Evolutionary conservation across 2,329 filamentous ascomycete species (phyloP), one percentile per base, ranked within the genome.

Genomic region (Alternaria longipes): DNA sequence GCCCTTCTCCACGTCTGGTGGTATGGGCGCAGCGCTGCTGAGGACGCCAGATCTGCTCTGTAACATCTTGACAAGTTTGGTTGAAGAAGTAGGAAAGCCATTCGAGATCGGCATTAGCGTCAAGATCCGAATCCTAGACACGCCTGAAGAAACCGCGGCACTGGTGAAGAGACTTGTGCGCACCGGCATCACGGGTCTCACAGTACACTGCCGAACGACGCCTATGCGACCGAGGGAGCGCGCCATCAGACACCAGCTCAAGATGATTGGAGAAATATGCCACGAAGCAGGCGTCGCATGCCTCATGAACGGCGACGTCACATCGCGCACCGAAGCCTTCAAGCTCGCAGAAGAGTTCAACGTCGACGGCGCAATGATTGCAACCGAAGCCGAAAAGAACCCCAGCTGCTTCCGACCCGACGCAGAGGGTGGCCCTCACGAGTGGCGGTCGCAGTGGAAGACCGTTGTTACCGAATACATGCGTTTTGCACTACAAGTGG

Each of bases 341-440:
- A 77, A 83, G 60, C 84, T 99, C 7, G 90, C 93, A 63, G 73
- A 86, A 26, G 90, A 97, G 76, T 97, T 87, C 74, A 90, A 89
- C n/a, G 91, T 91, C 6, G 94, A 98, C 74, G 94, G 94, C 6
- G 95, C 92, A 62, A 99, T 99, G 95, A 98, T 99, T 72, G 95
- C 95, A 9, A 95, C 93, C 3, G 87, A 92, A 4, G 95, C 95
- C 1, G 95, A 99, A 82, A 87, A 90, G 65, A 99, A 99, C 75
- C 88, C 93, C 3, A 96, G 92, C 66, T 94, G 91, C 73, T 99
- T 99, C 83, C 86, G 91, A 40, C 78, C 85, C 1, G 80, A 86
- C 38, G 86, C 84, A 1, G 86, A 92, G 41, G 93, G 93, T 11
- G 93, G 92, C 1, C 74, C 75, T 3, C 71, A 75, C 44, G 75